A percentile compares a stretch with the other conserved stretches of the same genome.
Evolutionary conservation across 495 filamentous ascomycete genomes (phyloP).

Genomic region (Penicillium coffeae): DNA sequence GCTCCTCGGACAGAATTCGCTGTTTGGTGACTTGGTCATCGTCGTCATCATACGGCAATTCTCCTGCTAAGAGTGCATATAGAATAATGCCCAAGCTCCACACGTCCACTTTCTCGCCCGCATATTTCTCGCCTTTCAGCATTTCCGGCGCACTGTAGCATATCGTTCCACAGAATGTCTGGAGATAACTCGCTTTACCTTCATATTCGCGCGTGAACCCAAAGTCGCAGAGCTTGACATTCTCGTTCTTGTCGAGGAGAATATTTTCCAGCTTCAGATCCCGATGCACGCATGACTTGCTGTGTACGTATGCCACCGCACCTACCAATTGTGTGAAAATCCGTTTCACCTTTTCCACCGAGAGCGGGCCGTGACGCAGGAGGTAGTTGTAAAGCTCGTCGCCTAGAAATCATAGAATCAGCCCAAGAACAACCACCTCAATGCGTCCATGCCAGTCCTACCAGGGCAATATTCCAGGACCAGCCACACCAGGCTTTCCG

Average conservation of each 20-base stretch:
- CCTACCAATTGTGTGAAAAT: conserved; percentile 96
- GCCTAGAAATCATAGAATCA: conserved; percentile 46
- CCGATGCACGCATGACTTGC: conserved; percentile 91
- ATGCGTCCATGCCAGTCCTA: conserved; percentile 35
- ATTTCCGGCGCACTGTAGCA: conserved; percentile 98
- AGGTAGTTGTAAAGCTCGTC: conserved; percentile 98
- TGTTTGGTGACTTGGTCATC: conserved; percentile 79
- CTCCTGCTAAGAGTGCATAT: conserved; percentile 86
- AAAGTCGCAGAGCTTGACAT: conserved; percentile 98
- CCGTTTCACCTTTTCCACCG: conserved; percentile 85
- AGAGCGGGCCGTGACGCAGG: conserved; percentile 75
- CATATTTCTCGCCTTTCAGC: conserved; percentile 97
- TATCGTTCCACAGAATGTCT: conserved; percentile 96
- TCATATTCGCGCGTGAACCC: conserved; percentile 98
- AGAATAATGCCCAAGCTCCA: conserved; percentile 98
- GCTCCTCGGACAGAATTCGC: conserved; percentile 79
- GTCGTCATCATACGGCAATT: conserved; percentile 95
- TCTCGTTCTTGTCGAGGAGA: conserved; percentile 91
- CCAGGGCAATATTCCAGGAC: conserved; percentile 96
- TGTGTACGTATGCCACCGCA: conserved; percentile 92
- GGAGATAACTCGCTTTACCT: conserved; percentile 88
- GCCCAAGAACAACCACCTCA: not conserved
- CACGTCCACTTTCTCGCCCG: conserved; percentile 94
- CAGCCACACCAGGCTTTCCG: conserved; percentile 90
- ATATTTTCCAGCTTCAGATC: conserved; percentile 98